phyloP scores from a whole-genome alignment of 108 stramenopile species.

The Cyclotella choctawhatcheeana region DNA sequence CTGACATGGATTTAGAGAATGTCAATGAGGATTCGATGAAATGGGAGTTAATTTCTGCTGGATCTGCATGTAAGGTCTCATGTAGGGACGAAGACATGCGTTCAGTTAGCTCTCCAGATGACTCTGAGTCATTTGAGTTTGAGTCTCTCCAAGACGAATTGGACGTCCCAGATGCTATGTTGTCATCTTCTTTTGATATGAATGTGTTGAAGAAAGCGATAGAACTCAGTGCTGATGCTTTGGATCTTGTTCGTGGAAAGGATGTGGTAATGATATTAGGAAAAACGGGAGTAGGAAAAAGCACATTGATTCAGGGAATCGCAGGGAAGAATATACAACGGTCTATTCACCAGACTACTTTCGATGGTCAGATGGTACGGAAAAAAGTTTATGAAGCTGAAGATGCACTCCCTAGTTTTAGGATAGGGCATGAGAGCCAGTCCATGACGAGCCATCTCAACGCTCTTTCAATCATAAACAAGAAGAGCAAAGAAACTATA shows the following conservation, averaged over 20 bases:
- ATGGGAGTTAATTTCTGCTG: no score
- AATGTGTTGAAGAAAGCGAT: constrained; percentile 48
- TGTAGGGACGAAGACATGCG: no score
- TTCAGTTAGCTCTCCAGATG: no score
- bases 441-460: constrained; percentile 59
- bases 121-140: no score
- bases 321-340: constrained; percentile 55
- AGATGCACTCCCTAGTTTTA: constrained; percentile 51
- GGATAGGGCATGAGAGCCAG: constrained; percentile 63
- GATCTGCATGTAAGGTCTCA: no score
- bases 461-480: constrained; percentile 28
- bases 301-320: constrained; percentile 59
- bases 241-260: constrained; percentile 49
- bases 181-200: constrained; percentile 53
- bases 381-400: constrained; percentile 56
- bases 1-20: no score
- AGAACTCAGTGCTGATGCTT: constrained; percentile 38
- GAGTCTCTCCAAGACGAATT: no score
- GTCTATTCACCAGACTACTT: constrained; percentile 26
- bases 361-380: constrained; percentile 34
- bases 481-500: constrained; percentile 22
- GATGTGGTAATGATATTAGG: constrained; percentile 56
- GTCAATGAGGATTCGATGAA: no score
- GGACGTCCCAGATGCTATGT: no score
- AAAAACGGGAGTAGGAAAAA: constrained; percentile 62